Conservation (phyloP, 768 basidiomycete genomes). For the Paxillus rubicundulus region DNA sequence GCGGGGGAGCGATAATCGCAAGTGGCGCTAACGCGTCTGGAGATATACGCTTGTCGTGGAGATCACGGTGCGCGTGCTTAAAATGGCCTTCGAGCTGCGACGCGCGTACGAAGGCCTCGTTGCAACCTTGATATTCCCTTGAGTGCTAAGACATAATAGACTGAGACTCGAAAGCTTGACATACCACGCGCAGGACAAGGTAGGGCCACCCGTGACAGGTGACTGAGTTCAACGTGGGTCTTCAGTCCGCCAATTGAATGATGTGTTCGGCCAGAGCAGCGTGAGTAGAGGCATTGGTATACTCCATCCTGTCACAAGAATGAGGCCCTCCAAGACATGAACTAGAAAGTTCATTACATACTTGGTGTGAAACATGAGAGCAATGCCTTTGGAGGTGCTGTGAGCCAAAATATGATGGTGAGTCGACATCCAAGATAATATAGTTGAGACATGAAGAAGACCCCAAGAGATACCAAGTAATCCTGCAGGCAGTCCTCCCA, state of each 20-base stretch:
- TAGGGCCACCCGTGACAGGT: slow-evolving; percentile 28
- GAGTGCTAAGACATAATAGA: not conserved
- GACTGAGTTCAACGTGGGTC: slow-evolving; percentile 30
- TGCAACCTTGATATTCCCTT: slow-evolving; percentile 19
- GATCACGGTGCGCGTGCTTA: slow-evolving; percentile 17
- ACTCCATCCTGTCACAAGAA: slow-evolving; percentile 20
- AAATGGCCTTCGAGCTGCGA: slow-evolving; percentile 27
- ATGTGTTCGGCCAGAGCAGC: slow-evolving; percentile 29
- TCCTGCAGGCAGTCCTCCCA: slow-evolving; percentile 18
- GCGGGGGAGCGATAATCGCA: slow-evolving; percentile 18
- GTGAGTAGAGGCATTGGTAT: slow-evolving; percentile 24
- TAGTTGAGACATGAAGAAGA: not conserved
- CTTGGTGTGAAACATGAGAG: slow-evolving; percentile 14
- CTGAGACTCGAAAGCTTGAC: not conserved
- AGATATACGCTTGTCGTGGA: slow-evolving; percentile 14
- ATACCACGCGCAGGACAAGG: slow-evolving; percentile 25
- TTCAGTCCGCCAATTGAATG: slow-evolving; percentile 16
- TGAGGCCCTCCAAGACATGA: not conserved
- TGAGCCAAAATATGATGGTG: slow-evolving; percentile 1
- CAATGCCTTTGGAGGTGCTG: slow-evolving; percentile 30
- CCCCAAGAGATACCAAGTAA: slow-evolving; percentile 18
- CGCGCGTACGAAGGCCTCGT: slow-evolving; percentile 22
- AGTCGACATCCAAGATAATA: slow-evolving; percentile 6
- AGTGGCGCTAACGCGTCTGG: slow-evolving; percentile 17
- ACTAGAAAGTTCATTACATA: not conserved